Evolutionary conservation across 148 eudicot species (phyloP).

Genomic region (Beta vulgaris): DNA sequence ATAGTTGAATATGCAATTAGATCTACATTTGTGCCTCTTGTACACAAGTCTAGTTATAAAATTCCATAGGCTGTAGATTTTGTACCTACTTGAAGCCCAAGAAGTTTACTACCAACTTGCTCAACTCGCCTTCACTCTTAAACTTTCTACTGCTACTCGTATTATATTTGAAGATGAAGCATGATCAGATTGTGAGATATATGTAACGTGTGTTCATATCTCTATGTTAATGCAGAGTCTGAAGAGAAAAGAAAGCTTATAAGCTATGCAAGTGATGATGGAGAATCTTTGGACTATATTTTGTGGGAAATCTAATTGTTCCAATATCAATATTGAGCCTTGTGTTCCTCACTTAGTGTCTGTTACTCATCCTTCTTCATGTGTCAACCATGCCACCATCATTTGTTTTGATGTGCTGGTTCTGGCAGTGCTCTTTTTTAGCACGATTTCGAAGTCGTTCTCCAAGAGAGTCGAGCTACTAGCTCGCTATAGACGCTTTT

Average conservation of each 20-base stretch:
- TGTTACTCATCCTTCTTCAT: slow-evolving; percentile 63
- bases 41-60: no score
- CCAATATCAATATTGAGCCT: slow-evolving; percentile 21
- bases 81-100: no score
- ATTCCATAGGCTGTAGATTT: no score
- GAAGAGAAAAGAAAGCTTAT: neutral
- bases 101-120: no score
- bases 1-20: no score
- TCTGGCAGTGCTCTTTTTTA: slow-evolving; percentile 44
- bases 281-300: slow-evolving; percentile 33
- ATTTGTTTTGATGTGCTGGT: slow-evolving; percentile 57
- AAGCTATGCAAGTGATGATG: slow-evolving; percentile 20
- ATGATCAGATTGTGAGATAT: neutral
- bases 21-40: no score
- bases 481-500: slow-evolving; percentile 24
- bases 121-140: no score
- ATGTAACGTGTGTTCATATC: neutral
- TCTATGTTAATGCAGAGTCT: slow-evolving; percentile 16
- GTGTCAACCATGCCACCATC: slow-evolving; percentile 62
- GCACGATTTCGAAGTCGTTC: slow-evolving; percentile 33
- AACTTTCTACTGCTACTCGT: no score
- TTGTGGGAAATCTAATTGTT: slow-evolving; percentile 34
- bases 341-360: slow-evolving; percentile 42
- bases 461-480: slow-evolving; percentile 27
- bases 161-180: no score